Evolutionary conservation across 371 early-diverging fungal species (phyloP), one percentile per base, ranked within the genome.

Genomic region (Lichtheimia hyalospora): DNA sequence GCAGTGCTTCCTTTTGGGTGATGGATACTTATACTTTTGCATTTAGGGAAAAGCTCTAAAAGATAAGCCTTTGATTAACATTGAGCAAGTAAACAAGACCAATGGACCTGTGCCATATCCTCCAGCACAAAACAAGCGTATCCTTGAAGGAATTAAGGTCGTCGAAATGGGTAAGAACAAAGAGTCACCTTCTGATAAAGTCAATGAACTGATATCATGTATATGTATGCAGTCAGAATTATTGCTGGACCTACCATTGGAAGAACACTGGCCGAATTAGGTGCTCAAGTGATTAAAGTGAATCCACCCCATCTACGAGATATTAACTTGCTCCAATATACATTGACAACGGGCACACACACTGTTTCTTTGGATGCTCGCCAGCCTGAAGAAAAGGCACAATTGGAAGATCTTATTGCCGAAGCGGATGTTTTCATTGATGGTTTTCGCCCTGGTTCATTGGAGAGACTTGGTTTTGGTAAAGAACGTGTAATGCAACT

Each of bases 351-450:
- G 5, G 61, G 57, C 13, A 58, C 44, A 25, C 60, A 57, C 7
- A 65, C 65, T 8, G 46, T 58, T 16, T 23, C 42, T 3, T 28
- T 65, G 28, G 66, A 65, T 16, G 54, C 60, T 8, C 58, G 53
- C 2, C 28, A 65, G 2, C 58, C 58, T 2, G 51, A 65, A 0
- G 49, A 60, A 49, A 50, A 57, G 10, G 48, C 43, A 3, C 24
- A 65, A 23, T 40, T 65, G 0, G 53, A 61, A 34, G 25, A 24
- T 6, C 23, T 65, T 16, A 16, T 65, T 6, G 61, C 57, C 16
- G 49, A 61, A 52, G 66, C 66, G 3, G 66, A 65, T 52, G 66
- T 65, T 0, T 65, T 65, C 23, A 61, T 65, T 28, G 46, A 60
- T 20, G 66, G 66, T 1, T 65, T 41, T 44, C 42, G 66, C 7